A percentile compares a stretch with the other conserved stretches of the same genome.
phyloP scores from a whole-genome alignment of 139 green algal species.

The Chlamydomonas incerta region DNA sequence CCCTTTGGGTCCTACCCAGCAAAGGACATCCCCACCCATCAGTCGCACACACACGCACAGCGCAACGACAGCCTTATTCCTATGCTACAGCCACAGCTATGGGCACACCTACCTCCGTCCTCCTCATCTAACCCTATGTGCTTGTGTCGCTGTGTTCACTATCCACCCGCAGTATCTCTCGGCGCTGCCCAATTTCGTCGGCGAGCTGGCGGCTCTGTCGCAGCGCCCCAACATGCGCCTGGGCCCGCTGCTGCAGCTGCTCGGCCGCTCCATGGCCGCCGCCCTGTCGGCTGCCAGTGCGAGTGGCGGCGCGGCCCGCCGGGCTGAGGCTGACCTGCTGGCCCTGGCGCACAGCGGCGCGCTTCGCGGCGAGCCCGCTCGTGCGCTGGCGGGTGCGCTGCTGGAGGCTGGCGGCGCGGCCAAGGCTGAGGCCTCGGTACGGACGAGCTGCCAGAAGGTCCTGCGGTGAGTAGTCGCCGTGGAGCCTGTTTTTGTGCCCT shows the following conservation, averaged over 20 bases:
- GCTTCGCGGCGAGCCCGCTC: slow-evolving; percentile 36
- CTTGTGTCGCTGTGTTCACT: background rate
- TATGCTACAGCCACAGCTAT: no score
- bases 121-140: no score
- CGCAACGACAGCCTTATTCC: no score
- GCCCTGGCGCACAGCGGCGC: slow-evolving; percentile 43
- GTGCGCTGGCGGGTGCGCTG: background rate
- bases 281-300: background rate
- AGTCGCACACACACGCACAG: no score
- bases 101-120: no score
- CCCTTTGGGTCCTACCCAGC: slow-evolving; percentile 74
- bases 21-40: slow-evolving; percentile 56
- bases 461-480: background rate
- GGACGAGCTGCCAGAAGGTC: slow-evolving; percentile 12
- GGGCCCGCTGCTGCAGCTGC: slow-evolving; percentile 41
- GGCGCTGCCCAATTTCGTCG: slow-evolving; percentile 32
- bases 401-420: slow-evolving; percentile 33
- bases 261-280: slow-evolving; percentile 34
- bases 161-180: slow-evolving; percentile 25
- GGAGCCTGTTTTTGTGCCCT: background rate
- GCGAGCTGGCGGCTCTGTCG: slow-evolving; percentile 56
- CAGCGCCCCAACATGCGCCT: slow-evolving; percentile 43
- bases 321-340: slow-evolving; percentile 35
- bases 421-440: background rate
- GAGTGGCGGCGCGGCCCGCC: background rate